Percentiles rank a stretch among this genome's conserved stretches.
These are phyloP conservation scores for Boletus semigastroideus DNA, from an alignment of 1,284 basidiomycete species.

Conservation along the genomic window DNA sequence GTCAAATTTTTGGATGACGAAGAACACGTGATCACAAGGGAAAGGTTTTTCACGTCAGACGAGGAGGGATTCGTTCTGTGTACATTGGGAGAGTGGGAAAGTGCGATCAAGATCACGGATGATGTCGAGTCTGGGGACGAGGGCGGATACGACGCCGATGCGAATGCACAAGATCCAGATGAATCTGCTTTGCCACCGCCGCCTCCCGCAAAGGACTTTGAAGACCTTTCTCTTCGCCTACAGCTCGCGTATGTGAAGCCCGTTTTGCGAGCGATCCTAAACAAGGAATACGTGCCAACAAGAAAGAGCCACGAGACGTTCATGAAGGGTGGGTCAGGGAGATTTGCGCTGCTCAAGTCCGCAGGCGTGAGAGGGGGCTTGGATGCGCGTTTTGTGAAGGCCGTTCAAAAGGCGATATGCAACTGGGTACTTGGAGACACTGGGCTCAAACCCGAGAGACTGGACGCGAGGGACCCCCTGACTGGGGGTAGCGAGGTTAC, in stretches of 20 bases:
- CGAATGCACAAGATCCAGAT: background rate
- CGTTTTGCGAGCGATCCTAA: conserved; percentile 56
- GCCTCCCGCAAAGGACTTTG: conserved; percentile 43
- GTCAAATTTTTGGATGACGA: conserved; percentile 57
- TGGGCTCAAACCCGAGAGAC: conserved; percentile 28
- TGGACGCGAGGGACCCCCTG: conserved; percentile 1
- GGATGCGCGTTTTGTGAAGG: conserved; percentile 48
- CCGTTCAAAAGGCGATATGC: conserved; percentile 45
- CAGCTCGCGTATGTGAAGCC: conserved; percentile 67
- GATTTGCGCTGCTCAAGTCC: conserved; percentile 44
- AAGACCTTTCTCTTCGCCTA: conserved; percentile 46
- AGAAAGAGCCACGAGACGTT: conserved; percentile 48
- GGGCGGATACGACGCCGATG: conserved; percentile 36
- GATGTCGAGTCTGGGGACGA: conserved; percentile 50
- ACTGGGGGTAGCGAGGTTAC: background rate
- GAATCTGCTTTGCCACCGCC: conserved; percentile 36
- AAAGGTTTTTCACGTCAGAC: conserved; percentile 54
- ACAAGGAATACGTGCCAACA: conserved; percentile 54
- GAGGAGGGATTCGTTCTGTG: conserved; percentile 60
- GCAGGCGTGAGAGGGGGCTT: conserved; percentile 55
- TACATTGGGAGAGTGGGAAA: conserved; percentile 56
- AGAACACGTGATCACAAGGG: conserved; percentile 40
- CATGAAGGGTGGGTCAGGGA: conserved; percentile 53
- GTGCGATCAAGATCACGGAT: conserved; percentile 43
- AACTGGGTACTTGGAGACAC: conserved; percentile 54